These are phyloP conservation scores for Filobasidium floriforme DNA, from an alignment of 768 basidiomycete species.

Conservation along the genomic window DNA sequence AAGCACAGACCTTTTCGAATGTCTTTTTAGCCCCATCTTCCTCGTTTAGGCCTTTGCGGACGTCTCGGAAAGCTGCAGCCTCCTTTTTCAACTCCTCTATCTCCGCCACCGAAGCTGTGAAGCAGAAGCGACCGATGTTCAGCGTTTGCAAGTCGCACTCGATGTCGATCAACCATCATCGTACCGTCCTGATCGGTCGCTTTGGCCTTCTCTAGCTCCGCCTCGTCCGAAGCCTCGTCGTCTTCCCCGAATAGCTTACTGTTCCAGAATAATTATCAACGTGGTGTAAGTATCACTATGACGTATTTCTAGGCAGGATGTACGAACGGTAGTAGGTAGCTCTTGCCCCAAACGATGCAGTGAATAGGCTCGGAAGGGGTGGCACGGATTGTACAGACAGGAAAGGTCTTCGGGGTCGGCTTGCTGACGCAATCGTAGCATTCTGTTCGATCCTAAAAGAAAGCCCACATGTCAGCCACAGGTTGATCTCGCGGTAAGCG, in stretches of 20 bases:
- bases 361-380: conserved; percentile 97
- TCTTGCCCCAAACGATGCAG: conserved; percentile 98
- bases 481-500: conserved; percentile 12
- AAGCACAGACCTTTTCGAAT: conserved; percentile 67
- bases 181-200: conserved; percentile 87
- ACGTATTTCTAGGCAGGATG: too few relatives aligned
- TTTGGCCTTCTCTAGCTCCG: conserved; percentile 84
- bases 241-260: conserved; percentile 95
- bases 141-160: neutral
- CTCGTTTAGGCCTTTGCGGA: conserved; percentile 60
- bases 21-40: conserved; percentile 59
- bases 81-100: conserved; percentile 84
- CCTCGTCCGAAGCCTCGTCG: conserved; percentile 57
- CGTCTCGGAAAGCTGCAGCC: conserved; percentile 75
- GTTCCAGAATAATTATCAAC: neutral
- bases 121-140: conserved; percentile 37
- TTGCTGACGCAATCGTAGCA: conserved; percentile 97
- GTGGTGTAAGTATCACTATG: too few relatives aligned
- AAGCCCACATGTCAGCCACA: neutral
- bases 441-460: conserved; percentile 69
- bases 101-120: conserved; percentile 53
- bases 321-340: conserved; percentile 80
- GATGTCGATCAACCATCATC: too few relatives aligned
- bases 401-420: conserved; percentile 85
- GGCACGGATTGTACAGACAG: conserved; percentile 94